Base-by-base conservation (phyloP, 2,329 filamentous ascomycete species). In the Calonectria pseudoturangicola region DNA sequence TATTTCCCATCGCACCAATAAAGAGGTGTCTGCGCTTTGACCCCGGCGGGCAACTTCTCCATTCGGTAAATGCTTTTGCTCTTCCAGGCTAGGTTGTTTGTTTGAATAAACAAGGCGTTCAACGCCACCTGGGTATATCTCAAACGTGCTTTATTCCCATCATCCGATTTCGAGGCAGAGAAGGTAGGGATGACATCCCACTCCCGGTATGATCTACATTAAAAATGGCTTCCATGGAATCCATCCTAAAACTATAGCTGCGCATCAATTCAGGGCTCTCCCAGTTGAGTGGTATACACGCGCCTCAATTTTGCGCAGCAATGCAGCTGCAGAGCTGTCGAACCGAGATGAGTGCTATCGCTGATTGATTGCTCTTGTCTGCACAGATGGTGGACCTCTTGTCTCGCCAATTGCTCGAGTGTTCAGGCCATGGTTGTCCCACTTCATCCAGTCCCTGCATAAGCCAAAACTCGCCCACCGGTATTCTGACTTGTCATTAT, bases 331-430 rank as follows among this genome's bases (percentile, higher is more conserved):
- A 10, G 18, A 18, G 9, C 25, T 21, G 25, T 18, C 33, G n/a
- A 60, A 41, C 54, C 54, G 54, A 60, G 33, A 60, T 60, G 54
- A 60, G 33, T 15, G 54, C n/a, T 16, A 60, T 41, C 54, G 54
- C 54, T 21, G 4, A 60, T 60, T 41, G 18, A 60, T 41, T 41
- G 25, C 18, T 39, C 10, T 15, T 36, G 21, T 15, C 21, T 28
- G 36, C n/a, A 27, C 39, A 4, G 33, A 18, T 7, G 13, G 54
- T 41, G 54, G 25, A 25, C 33, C 36, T 60, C 33, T 28, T n/a
- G 18, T 43, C 45, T 21, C 3, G 7, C n/a, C 45, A 48, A 48
- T 25, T 48, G 18, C 45, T 21, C 6, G n/a, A 8, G 18, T 47
- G 16, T 18, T 21, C 39, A 21, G 25, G 13, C 33, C 54, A 60